These are phyloP conservation scores for Fusarium falciforme DNA, from an alignment of 2,329 filamentous ascomycete genomes.

Conservation along the genomic window DNA sequence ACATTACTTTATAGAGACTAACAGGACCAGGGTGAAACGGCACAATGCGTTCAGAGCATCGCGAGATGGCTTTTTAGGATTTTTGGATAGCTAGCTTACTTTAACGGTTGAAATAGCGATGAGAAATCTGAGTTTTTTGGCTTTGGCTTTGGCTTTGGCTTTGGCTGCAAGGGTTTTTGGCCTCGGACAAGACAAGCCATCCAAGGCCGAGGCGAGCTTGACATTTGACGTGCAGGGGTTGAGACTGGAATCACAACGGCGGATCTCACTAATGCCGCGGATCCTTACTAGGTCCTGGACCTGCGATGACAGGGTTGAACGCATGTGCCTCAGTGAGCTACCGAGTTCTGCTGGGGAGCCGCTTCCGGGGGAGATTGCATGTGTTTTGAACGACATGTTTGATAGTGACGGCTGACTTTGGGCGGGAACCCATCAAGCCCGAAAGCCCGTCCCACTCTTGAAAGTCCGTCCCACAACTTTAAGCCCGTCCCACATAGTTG, in stretches of 20 bases:
- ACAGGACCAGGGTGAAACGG: neutral
- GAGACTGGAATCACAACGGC: neutral
- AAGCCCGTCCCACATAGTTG: neutral
- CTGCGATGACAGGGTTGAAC: neutral
- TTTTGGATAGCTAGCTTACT: neutral
- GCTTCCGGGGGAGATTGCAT: neutral
- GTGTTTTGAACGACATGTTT: neutral
- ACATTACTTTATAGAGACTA: neutral
- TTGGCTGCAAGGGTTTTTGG: neutral
- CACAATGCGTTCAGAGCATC: neutral
- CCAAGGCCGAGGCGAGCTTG: neutral
- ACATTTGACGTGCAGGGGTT: neutral
- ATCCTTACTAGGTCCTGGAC: neutral
- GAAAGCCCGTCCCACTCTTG: neutral
- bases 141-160: no score
- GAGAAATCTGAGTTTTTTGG: neutral
- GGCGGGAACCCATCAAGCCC: neutral
- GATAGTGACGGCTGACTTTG: neutral
- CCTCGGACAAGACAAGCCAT: neutral
- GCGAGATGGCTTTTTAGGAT: neutral
- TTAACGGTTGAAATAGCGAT: neutral
- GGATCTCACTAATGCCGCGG: neutral
- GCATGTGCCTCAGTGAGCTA: neutral
- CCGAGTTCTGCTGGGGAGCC: neutral
- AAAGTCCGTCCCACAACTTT: neutral